phyloP scores from a whole-genome alignment of 768 basidiomycete species.

The Xerocomellus intermedius region DNA sequence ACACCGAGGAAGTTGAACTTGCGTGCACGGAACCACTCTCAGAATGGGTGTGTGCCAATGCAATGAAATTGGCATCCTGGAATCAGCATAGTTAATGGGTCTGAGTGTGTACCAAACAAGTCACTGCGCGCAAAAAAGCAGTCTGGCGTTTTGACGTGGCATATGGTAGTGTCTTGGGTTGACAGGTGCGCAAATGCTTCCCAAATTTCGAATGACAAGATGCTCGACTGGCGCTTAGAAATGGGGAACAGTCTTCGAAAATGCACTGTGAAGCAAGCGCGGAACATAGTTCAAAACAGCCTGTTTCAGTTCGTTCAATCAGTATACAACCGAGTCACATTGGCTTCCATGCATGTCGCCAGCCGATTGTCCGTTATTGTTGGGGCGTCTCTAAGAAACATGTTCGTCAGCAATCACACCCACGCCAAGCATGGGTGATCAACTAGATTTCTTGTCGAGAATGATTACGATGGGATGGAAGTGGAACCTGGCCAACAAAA shows the following conservation, averaged over 20 bases:
- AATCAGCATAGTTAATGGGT: background rate
- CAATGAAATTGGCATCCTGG: constrained; percentile 1
- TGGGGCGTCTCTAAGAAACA: background rate
- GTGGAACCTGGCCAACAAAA: background rate
- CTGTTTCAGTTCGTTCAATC: background rate
- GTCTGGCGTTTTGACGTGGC: too few species aligned
- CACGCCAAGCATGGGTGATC: background rate
- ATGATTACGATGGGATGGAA: background rate
- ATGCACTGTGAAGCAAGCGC: too few species aligned
- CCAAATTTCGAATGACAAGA: too few species aligned
- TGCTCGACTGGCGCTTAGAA: too few species aligned
- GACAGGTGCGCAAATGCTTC: too few species aligned
- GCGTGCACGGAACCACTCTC: background rate
- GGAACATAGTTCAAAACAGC: background rate
- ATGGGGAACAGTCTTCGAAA: background rate
- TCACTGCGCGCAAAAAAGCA: too few species aligned
- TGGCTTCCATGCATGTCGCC: background rate
- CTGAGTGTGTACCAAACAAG: background rate
- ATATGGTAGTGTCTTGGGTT: too few species aligned
- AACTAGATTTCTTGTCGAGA: constrained; percentile 1
- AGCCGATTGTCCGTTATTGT: background rate
- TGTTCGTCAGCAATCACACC: background rate
- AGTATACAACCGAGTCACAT: background rate
- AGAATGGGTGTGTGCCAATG: background rate
- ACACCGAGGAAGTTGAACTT: background rate